These are phyloP conservation scores for Leishmania aethiopica DNA, from an alignment of 208 protist species.

Conservation along the genomic window DNA sequence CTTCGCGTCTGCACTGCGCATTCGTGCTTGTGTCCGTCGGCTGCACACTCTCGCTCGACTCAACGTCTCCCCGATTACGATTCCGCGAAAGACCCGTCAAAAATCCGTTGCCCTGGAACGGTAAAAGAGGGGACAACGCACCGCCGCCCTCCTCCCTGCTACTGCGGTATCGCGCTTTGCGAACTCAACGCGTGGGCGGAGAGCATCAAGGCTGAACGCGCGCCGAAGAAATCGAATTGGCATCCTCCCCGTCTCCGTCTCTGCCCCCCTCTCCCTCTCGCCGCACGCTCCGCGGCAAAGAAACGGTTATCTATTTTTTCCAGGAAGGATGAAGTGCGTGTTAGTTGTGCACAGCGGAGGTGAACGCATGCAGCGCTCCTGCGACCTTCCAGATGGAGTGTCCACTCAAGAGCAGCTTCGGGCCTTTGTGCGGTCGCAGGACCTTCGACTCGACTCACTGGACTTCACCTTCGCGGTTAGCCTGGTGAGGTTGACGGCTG, in stretches of 20 bases:
- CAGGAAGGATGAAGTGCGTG: conserved; percentile 43
- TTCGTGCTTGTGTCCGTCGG: background rate
- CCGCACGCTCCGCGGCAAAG: background rate
- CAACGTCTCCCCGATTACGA: background rate
- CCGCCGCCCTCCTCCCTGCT: background rate
- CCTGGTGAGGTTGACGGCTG: background rate
- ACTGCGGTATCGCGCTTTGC: background rate
- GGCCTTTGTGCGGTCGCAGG: conserved; percentile 49
- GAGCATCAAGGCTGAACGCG: background rate
- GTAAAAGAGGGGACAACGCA: background rate
- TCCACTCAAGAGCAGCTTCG: conserved; percentile 34
- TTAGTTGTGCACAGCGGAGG: conserved; percentile 46
- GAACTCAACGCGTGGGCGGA: background rate
- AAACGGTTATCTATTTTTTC: background rate
- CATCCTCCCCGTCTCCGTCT: no score
- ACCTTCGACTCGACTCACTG: conserved; percentile 61
- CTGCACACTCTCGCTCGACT: background rate
- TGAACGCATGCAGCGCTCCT: conserved; percentile 55
- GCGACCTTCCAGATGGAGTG: conserved; percentile 31
- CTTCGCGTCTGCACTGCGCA: background rate
- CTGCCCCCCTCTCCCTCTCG: background rate
- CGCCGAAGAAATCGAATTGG: background rate
- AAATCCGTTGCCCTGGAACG: no score
- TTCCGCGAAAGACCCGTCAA: background rate
- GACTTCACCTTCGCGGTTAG: conserved; percentile 53